A percentile compares a stretch with the other conserved stretches of the same genome.
phyloP scores from a whole-genome alignment of 257 asterid genomes.

The Solanum tarapatanum region DNA sequence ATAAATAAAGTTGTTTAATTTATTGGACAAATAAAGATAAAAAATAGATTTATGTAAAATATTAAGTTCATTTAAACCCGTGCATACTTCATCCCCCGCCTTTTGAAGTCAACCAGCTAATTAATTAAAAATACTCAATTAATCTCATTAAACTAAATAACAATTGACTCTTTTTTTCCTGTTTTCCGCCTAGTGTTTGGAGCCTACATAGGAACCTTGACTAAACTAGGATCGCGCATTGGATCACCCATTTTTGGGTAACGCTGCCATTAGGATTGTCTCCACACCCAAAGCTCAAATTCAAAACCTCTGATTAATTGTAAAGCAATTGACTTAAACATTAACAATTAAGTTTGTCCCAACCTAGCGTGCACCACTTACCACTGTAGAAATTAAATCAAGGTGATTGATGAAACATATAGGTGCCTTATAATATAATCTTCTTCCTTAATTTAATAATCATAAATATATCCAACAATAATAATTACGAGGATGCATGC shows the following conservation, averaged over 20 bases:
- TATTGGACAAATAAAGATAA: no score
- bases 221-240: no score
- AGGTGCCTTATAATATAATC: background rate
- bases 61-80: background rate
- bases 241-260: no score
- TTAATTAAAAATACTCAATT: background rate
- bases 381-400: background rate
- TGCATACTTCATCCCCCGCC: background rate
- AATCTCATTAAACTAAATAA: background rate
- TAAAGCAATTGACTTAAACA: background rate
- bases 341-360: background rate
- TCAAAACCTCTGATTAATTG: no score
- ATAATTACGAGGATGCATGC: background rate
- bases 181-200: no score
- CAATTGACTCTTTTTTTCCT: background rate
- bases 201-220: no score
- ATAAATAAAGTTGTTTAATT: no score
- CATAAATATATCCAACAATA: background rate
- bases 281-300: fast-evolving
- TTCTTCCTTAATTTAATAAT: background rate
- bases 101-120: background rate
- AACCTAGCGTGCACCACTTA: background rate
- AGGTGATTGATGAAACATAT: background rate
- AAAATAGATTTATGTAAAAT: background rate
- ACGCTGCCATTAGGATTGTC: fast-evolving